phyloP scores from a whole-genome alignment of 345 rosid species.

The Nasturtium officinale region DNA sequence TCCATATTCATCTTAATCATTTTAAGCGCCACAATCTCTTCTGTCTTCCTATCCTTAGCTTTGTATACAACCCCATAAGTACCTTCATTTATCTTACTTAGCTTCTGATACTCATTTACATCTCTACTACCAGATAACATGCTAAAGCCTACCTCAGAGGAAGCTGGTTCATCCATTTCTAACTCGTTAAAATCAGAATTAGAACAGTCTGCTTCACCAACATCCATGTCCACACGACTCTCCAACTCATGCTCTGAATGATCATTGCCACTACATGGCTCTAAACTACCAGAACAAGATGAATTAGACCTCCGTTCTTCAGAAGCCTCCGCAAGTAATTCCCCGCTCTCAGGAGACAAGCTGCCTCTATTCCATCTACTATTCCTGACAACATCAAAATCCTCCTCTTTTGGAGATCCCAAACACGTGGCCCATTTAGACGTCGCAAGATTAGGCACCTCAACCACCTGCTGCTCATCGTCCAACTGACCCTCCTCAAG shows the following conservation, averaged over 20 bases:
- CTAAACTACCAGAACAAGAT: conserved; percentile 40
- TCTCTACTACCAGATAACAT: conserved; percentile 72
- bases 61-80: conserved; percentile 87
- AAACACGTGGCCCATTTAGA: conserved; percentile 75
- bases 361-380: conserved; percentile 33
- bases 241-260: conserved; percentile 37
- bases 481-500: conserved; percentile 72
- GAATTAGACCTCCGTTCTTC: conserved; percentile 36
- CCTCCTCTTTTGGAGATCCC: conserved; percentile 49
- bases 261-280: conserved; percentile 35
- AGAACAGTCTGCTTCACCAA: conserved; percentile 31
- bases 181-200: conserved; percentile 24
- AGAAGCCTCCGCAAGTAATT: conserved; percentile 41
- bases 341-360: conserved; percentile 56
- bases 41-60: conserved; percentile 73
- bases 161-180: conserved; percentile 43
- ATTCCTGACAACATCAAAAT: conserved; percentile 31
- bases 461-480: conserved; percentile 40
- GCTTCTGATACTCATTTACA: conserved; percentile 68
- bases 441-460: conserved; percentile 53
- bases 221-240: conserved; percentile 38
- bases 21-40: conserved; percentile 81
- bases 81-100: conserved; percentile 84
- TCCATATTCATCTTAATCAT: conserved; percentile 77
- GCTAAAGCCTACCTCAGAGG: conserved; percentile 46